phyloP scores from a whole-genome alignment of 305 asterid genomes.

The Rubia balearica region DNA sequence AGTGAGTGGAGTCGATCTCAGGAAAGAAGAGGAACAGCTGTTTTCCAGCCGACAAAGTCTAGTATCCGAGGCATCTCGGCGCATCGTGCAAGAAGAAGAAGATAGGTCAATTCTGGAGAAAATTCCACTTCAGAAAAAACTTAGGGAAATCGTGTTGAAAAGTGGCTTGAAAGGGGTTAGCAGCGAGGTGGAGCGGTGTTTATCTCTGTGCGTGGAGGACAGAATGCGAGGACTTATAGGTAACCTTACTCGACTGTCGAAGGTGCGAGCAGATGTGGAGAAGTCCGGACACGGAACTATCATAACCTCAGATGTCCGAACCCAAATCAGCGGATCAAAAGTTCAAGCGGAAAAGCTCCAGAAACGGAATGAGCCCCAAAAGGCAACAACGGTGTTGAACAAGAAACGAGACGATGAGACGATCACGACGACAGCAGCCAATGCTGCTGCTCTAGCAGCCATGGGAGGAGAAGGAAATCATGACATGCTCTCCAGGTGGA shows the following conservation, averaged over 20 bases:
- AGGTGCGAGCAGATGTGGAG: slow-evolving; percentile 44
- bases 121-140: slow-evolving; percentile 75
- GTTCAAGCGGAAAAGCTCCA: slow-evolving; percentile 68
- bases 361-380: slow-evolving; percentile 19
- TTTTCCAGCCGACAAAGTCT: slow-evolving; percentile 73
- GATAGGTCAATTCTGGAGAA: slow-evolving; percentile 66
- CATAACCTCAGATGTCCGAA: slow-evolving; percentile 71
- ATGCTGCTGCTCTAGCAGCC: slow-evolving; percentile 90
- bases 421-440: slow-evolving; percentile 86
- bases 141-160: slow-evolving; percentile 76
- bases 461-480: slow-evolving; percentile 51
- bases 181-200: slow-evolving; percentile 72
- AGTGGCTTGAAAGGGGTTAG: slow-evolving; percentile 66
- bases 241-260: slow-evolving; percentile 69
- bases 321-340: slow-evolving; percentile 58
- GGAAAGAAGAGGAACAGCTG: slow-evolving; percentile 97
- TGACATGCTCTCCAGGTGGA: slow-evolving; percentile 87
- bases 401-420: slow-evolving; percentile 65
- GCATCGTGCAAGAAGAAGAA: slow-evolving; percentile 91
- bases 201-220: slow-evolving; percentile 89
- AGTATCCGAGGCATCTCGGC: slow-evolving; percentile 72
- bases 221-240: slow-evolving; percentile 74
- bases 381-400: slow-evolving; percentile 62
- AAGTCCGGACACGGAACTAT: slow-evolving; percentile 66
- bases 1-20: slow-evolving; percentile 84